Evolutionary conservation across 228 moss, liverwort and hornwort genomes (phyloP).

Genomic region (Sphagnum magellanicum): DNA sequence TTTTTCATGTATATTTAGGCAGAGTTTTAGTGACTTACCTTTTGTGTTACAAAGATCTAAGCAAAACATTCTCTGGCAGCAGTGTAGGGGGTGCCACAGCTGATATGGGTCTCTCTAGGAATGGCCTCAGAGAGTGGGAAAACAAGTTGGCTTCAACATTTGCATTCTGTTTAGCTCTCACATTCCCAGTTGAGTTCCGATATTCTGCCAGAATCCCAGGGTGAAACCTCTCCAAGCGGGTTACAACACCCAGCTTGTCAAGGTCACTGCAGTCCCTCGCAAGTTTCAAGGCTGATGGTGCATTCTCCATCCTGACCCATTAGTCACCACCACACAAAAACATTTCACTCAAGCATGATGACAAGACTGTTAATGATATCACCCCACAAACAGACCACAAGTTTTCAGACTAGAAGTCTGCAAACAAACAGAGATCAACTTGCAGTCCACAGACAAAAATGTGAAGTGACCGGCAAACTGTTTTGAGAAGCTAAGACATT

Average conservation of each 20-base stretch:
- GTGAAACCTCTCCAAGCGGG: constrained; percentile 33
- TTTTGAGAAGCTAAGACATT: too few species aligned
- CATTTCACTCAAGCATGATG: too few species aligned
- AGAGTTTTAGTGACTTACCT: too few species aligned
- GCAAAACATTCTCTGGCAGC: constrained; percentile 42
- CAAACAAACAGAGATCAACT: too few species aligned
- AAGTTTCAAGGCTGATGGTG: constrained; percentile 42
- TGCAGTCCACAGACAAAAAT: too few species aligned
- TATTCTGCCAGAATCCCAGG: constrained; percentile 26
- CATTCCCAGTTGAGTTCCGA: constrained; percentile 22
- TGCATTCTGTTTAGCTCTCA: constrained; percentile 31
- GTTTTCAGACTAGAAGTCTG: too few species aligned
- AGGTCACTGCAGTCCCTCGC: constrained; percentile 33
- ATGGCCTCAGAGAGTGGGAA: constrained; percentile 33
- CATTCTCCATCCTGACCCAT: constrained; percentile 37
- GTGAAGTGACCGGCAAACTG: too few species aligned
- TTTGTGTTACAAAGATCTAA: constrained; percentile 37
- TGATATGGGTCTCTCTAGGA: constrained; percentile 57
- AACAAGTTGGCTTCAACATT: constrained; percentile 15
- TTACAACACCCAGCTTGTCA: constrained; percentile 41
- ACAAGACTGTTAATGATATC: too few species aligned
- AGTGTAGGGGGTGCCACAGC: constrained; percentile 38
- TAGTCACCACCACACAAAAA: too few species aligned
- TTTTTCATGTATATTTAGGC: too few species aligned
- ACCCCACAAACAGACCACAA: too few species aligned